A percentile compares a stretch with the other conserved stretches of the same genome.
phyloP scores from a whole-genome alignment of 257 asterid genomes.

The Coffea eugenioides region DNA sequence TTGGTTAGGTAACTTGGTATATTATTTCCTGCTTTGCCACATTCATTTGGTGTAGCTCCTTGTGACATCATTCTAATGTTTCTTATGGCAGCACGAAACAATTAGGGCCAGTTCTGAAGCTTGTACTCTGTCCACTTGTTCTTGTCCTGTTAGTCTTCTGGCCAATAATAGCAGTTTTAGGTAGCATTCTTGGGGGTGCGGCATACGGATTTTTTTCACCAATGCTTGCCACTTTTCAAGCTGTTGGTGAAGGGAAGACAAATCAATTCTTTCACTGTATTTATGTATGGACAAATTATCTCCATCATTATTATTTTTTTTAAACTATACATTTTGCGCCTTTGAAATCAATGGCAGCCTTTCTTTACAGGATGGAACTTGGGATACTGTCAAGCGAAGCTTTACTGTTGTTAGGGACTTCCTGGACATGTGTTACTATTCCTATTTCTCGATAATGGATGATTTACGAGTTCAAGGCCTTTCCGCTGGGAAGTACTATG shows the following conservation, averaged over 20 bases:
- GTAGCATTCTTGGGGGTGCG: slow-evolving; percentile 63
- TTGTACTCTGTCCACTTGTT: slow-evolving; percentile 47
- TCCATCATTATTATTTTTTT: neutral
- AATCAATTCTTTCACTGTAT: slow-evolving; percentile 72
- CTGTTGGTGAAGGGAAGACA: slow-evolving; percentile 69
- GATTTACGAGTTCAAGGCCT: slow-evolving; percentile 61
- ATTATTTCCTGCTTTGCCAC: neutral
- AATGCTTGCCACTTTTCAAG: slow-evolving; percentile 75
- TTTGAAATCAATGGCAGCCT: slow-evolving; percentile 9
- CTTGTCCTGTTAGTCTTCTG: slow-evolving; percentile 26
- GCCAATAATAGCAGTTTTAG: slow-evolving; percentile 10
- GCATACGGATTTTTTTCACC: slow-evolving; percentile 86
- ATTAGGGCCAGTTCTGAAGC: slow-evolving; percentile 74
- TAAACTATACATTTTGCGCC: slow-evolving; percentile 4
- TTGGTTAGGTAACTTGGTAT: neutral
- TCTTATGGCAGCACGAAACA: slow-evolving; percentile 59
- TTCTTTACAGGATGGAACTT: slow-evolving; percentile 78
- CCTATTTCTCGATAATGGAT: slow-evolving; percentile 75
- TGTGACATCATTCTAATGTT: slow-evolving; percentile 6
- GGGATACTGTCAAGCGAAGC: slow-evolving; percentile 64
- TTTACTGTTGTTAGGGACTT: slow-evolving; percentile 73
- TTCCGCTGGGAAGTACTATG: slow-evolving; percentile 60
- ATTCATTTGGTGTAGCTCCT: slow-evolving; percentile 1
- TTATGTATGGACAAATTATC: slow-evolving; percentile 41
- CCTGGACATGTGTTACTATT: slow-evolving; percentile 62